phyloP scores from a whole-genome alignment of 805 yeast genomes.

The Monosporozyma aquatica region DNA sequence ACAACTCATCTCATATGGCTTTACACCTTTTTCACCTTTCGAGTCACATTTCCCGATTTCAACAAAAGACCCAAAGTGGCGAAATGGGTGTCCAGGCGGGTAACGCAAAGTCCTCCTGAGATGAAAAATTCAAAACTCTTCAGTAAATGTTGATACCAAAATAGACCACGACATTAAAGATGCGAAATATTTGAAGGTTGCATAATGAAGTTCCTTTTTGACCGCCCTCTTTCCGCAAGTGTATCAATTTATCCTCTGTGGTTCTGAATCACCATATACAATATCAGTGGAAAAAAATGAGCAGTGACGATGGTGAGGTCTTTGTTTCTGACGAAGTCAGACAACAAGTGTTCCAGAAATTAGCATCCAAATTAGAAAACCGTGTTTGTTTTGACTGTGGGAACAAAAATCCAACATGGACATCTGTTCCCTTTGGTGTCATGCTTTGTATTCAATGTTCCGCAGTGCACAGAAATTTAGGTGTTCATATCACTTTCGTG shows the following conservation, averaged over 20 bases:
- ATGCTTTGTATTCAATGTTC: slow-evolving; percentile 90
- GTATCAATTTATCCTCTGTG: no score
- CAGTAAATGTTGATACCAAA: no score
- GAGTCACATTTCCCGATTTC: background rate
- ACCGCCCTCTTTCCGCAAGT: no score
- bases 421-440: slow-evolving; percentile 93
- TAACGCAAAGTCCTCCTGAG: background rate
- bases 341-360: slow-evolving; percentile 50
- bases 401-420: slow-evolving; percentile 95
- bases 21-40: background rate
- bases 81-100: background rate
- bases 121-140: no score
- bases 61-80: background rate
- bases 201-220: no score
- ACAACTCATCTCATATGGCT: no score
- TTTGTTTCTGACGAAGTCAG: slow-evolving; percentile 62
- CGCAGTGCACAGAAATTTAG: slow-evolving; percentile 89
- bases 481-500: slow-evolving; percentile 93
- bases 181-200: no score
- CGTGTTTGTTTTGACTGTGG: slow-evolving; percentile 89
- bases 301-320: slow-evolving; percentile 26
- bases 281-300: background rate
- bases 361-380: slow-evolving; percentile 61
- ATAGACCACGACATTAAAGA: no score
- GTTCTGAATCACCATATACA: no score